Evolutionary conservation across 805 yeast genomes (phyloP).

Genomic region (Saturnispora diversa): DNA sequence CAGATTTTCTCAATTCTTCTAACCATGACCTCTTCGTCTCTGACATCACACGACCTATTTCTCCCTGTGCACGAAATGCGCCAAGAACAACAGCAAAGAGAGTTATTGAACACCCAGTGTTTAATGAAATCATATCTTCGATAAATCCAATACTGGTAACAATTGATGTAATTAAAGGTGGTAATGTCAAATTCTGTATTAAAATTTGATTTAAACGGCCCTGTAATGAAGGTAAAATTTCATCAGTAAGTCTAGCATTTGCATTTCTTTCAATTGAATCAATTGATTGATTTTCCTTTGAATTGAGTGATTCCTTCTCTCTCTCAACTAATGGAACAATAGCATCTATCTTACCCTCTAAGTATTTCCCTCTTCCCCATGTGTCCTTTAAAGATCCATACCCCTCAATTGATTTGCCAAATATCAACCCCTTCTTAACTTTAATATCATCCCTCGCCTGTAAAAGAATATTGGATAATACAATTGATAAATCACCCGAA

Average conservation of each 20-base stretch:
- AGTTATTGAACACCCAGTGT: constrained; percentile 24
- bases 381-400: constrained; percentile 27
- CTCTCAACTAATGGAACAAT: constrained; percentile 14
- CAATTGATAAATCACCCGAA: constrained; percentile 28
- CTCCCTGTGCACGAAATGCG: constrained; percentile 22
- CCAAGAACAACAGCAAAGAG: constrained; percentile 25
- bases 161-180: constrained; percentile 24
- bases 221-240: constrained; percentile 26
- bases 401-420: constrained; percentile 22
- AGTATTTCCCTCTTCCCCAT: constrained; percentile 22
- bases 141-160: constrained; percentile 23
- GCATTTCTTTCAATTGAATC: neutral
- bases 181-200: constrained; percentile 20
- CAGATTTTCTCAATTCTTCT: constrained; percentile 2
- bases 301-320: neutral
- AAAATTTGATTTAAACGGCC: constrained; percentile 20
- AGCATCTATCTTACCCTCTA: constrained; percentile 28
- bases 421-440: constrained; percentile 19
- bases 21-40: constrained; percentile 7
- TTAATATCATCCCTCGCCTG: constrained; percentile 20
- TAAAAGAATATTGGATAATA: constrained; percentile 25
- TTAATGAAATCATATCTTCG: constrained; percentile 22
- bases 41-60: constrained; percentile 14
- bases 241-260: constrained; percentile 8
- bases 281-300: constrained; percentile 13